These are phyloP conservation scores for Ustilago trichophora DNA, from an alignment of 1,284 basidiomycete genomes.

Conservation along the genomic window DNA sequence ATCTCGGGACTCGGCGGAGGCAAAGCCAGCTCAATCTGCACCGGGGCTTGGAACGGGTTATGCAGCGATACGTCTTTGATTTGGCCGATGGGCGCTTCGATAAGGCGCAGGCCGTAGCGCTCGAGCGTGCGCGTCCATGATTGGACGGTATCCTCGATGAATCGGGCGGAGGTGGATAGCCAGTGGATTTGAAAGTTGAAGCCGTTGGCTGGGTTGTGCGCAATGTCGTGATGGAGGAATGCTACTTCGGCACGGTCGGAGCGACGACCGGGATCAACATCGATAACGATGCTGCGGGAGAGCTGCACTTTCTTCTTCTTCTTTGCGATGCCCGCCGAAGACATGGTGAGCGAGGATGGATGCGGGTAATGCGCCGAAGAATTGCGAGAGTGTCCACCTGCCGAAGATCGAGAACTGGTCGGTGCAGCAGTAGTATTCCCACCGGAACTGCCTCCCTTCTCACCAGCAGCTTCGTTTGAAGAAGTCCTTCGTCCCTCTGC, in stretches of 20 bases:
- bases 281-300: conserved; percentile 60
- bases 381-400: conserved; percentile 29
- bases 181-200: conserved; percentile 82
- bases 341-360: conserved; percentile 25
- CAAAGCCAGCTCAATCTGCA: conserved; percentile 59
- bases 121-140: conserved; percentile 87
- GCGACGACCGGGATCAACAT: conserved; percentile 57
- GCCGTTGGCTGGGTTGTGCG: conserved; percentile 66
- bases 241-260: conserved; percentile 64
- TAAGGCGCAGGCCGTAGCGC: conserved; percentile 86
- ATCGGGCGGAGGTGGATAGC: conserved; percentile 95
- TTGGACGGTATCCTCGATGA: conserved; percentile 87
- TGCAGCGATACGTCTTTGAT: conserved; percentile 62
- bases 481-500: too few relatives aligned
- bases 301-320: conserved; percentile 53
- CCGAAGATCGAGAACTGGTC: conserved; percentile 3
- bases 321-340: conserved; percentile 4
- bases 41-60: conserved; percentile 63
- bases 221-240: conserved; percentile 63
- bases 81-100: conserved; percentile 72
- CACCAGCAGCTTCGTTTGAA: too few relatives aligned
- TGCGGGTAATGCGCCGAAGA: conserved; percentile 24
- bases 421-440: background rate
- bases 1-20: conserved; percentile 52
- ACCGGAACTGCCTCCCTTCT: too few relatives aligned